These are phyloP conservation scores for Sporopachydermia lactativora DNA, from an alignment of 805 yeast species.

Conservation along the genomic window DNA sequence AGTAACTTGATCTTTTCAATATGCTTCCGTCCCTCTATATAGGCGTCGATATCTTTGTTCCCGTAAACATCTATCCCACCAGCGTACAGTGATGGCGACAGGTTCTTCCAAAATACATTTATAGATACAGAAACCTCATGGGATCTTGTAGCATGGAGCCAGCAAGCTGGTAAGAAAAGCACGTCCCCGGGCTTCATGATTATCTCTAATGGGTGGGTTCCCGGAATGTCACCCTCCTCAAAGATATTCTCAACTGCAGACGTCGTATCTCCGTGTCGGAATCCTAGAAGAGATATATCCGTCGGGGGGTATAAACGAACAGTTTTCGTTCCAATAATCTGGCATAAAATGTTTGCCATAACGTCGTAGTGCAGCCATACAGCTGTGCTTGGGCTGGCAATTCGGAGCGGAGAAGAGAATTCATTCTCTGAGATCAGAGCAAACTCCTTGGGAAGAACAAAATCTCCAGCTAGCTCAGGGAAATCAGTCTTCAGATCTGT, in stretches of 20 bases:
- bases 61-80: constrained; percentile 23
- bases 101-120: constrained; percentile 23
- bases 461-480: constrained; percentile 18
- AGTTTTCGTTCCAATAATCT: constrained; percentile 19
- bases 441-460: constrained; percentile 16
- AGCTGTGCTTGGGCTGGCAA: constrained; percentile 19
- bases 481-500: constrained; percentile 18
- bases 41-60: constrained; percentile 21
- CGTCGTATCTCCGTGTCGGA: constrained; percentile 20
- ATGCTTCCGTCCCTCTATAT: constrained; percentile 18
- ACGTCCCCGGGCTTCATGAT: constrained; percentile 22
- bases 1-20: constrained; percentile 12
- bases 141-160: constrained; percentile 24
- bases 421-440: constrained; percentile 10
- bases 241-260: constrained; percentile 21
- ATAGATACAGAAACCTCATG: constrained; percentile 19
- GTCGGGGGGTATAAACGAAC: constrained; percentile 22
- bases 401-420: constrained; percentile 21
- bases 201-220: constrained; percentile 7
- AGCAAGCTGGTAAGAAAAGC: constrained; percentile 22
- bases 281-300: constrained; percentile 16
- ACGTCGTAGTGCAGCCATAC: constrained; percentile 26
- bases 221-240: constrained; percentile 6
- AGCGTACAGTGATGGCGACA: constrained; percentile 14
- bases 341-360: constrained; percentile 22